These are phyloP conservation scores for Macrotyloma uniflorum DNA, from an alignment of 306 rosid species.

Conservation along the genomic window DNA sequence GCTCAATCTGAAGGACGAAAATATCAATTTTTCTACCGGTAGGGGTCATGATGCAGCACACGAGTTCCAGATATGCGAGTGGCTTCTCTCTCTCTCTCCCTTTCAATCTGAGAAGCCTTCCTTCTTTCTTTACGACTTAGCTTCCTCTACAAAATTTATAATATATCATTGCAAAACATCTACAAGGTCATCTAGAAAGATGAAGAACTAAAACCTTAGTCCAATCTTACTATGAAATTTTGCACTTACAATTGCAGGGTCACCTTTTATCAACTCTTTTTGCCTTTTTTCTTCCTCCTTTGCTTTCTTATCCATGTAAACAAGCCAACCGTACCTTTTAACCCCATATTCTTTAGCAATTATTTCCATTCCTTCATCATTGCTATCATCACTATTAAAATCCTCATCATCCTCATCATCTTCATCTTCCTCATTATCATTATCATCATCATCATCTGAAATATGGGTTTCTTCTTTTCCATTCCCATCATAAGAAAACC, in stretches of 20 bases:
- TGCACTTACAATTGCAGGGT: slow-evolving; percentile 92
- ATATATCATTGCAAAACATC: slow-evolving; percentile 21
- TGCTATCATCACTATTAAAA: slow-evolving; percentile 93
- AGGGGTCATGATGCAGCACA: slow-evolving; percentile 91
- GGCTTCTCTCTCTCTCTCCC: slow-evolving; percentile 95
- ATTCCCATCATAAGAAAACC: slow-evolving; percentile 87
- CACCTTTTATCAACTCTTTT: slow-evolving; percentile 94
- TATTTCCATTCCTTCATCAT: slow-evolving; percentile 96
- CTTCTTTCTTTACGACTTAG: slow-evolving; percentile 98
- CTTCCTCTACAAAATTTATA: slow-evolving; percentile 68
- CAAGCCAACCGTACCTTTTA: slow-evolving; percentile 97
- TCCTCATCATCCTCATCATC: slow-evolving; percentile 88
- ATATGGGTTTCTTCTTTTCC: slow-evolving; percentile 79
- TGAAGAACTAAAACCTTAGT: background rate
- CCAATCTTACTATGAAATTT: slow-evolving; percentile 17
- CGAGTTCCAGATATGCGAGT: slow-evolving; percentile 70
- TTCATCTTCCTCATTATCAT: slow-evolving; percentile 73
- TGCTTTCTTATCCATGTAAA: slow-evolving; percentile 95
- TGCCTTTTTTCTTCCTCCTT: slow-evolving; percentile 97
- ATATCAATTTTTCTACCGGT: slow-evolving; percentile 63
- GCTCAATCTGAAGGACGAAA: slow-evolving; percentile 22
- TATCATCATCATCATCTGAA: slow-evolving; percentile 74
- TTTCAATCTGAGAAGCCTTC: slow-evolving; percentile 94
- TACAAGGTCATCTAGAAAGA: slow-evolving; percentile 8
- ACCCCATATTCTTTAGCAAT: slow-evolving; percentile 95